Base-by-base conservation (phyloP, 2,329 filamentous ascomycete species). In the Trichoderma koningiopsis region DNA sequence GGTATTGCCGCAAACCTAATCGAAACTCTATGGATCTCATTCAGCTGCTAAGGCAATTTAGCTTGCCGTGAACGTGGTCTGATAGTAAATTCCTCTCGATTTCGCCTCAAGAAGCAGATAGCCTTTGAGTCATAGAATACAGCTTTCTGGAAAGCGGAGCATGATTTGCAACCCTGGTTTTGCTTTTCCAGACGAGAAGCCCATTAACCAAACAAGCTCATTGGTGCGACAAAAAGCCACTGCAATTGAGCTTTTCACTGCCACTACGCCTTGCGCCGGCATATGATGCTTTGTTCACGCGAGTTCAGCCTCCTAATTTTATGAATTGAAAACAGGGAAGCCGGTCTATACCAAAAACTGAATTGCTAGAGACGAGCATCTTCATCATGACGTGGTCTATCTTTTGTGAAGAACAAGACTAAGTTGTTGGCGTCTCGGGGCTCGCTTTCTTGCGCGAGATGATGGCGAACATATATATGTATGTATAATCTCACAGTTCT, bases 111-210 rank as follows among this genome's bases (percentile, higher is more conserved):
- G 47, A 24, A 13, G 5, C 5, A 49, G 10, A 49, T 24, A 49
- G 22, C 8, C 60, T 37, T 22, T 24, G 60, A 27, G 60, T 63
- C 60, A 63, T 63, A 63, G 60, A 55, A 40, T 6, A 16, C 22
- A 47, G 60, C 47, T n/a, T 55, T 4, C 16, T 55, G 1, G 14
- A 24, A 55, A 8, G 22, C 14, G 5, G 8, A 33, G 8, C 3
- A 31, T 53, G 10, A 29, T 53, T 5, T 14, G 13, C n/a, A 14
- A 8, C 31, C 24, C 11, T 29, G 24, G 47, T 24, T 37, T 27
- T 63, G 14, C n/a, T 55, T n/a, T 22, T n/a, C 10, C 27, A 19
- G 43, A 37, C 27, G 35, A 16, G 22, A 14, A 53, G 43, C 19
- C n/a, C 7, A 19, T 33, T 33, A 43, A 43, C 1, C 1, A 19